These are phyloP conservation scores for Capsicum baccatum DNA, from an alignment of 257 asterid genomes.

Conservation along the genomic window DNA sequence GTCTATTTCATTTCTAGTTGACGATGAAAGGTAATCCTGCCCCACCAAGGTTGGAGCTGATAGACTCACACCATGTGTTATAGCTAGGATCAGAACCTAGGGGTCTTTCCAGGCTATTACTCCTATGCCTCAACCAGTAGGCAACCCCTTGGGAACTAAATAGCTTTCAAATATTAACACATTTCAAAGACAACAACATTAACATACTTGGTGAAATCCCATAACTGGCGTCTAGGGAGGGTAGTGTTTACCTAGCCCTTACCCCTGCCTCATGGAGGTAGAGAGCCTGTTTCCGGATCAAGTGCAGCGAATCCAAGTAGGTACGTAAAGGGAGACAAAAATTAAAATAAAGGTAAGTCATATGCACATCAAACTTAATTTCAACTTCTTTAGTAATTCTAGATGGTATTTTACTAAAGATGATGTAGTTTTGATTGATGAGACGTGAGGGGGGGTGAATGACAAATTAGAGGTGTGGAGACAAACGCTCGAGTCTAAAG, in stretches of 20 bases:
- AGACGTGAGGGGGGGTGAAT: too few relatives aligned
- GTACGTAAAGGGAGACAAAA: too few relatives aligned
- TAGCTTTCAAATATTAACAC: background rate
- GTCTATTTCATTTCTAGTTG: background rate
- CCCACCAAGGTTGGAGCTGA: conserved; percentile 10
- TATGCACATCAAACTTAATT: conserved; percentile 8
- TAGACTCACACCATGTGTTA: background rate
- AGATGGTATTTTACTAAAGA: background rate
- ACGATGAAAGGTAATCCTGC: background rate
- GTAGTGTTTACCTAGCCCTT: too few relatives aligned
- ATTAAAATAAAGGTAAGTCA: background rate
- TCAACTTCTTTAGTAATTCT: background rate
- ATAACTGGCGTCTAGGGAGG: too few relatives aligned
- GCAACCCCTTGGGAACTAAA: background rate
- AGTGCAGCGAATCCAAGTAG: too few relatives aligned
- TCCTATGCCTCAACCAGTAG: background rate
- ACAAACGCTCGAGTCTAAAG: too few relatives aligned
- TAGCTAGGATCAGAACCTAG: background rate
- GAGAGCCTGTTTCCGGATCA: too few relatives aligned
- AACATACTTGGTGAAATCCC: too few relatives aligned
- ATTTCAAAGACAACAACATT: background rate
- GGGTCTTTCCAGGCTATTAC: background rate
- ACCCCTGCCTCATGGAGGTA: too few relatives aligned
- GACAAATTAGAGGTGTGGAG: too few relatives aligned
- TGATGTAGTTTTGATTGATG: too few relatives aligned